These are phyloP conservation scores for Thelephora terrestris DNA, from an alignment of 1,284 basidiomycete genomes.

Conservation along the genomic window DNA sequence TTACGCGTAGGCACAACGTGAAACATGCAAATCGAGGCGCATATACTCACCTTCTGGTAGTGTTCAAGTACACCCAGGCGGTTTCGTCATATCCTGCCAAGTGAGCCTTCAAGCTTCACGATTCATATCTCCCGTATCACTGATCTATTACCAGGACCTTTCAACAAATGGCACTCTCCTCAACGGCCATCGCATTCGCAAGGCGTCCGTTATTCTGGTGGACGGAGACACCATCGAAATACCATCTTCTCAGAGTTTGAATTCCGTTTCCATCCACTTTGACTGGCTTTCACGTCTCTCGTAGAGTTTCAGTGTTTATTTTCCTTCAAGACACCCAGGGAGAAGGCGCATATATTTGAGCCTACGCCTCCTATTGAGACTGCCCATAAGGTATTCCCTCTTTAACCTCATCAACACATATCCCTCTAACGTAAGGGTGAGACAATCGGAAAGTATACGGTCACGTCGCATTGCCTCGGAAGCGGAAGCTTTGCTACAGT, in stretches of 20 bases:
- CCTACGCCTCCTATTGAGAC: conserved; percentile 45
- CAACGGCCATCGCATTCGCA: conserved; percentile 58
- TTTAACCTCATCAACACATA: conserved; percentile 1
- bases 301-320: conserved; percentile 60
- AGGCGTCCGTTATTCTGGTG: conserved; percentile 58
- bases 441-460: conserved; percentile 51
- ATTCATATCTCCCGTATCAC: neutral
- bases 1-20: conserved; percentile 45
- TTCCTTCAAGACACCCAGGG: conserved; percentile 38
- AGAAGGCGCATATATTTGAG: conserved; percentile 48
- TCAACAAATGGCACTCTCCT: conserved; percentile 71
- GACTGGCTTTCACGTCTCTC: conserved; percentile 1
- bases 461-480: conserved; percentile 67
- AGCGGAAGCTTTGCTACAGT: conserved; percentile 77
- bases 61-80: conserved; percentile 58
- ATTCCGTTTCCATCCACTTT: neutral
- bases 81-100: conserved; percentile 67
- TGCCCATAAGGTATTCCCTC: conserved; percentile 37
- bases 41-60: conserved; percentile 24
- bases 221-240: conserved; percentile 62
- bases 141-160: conserved; percentile 39
- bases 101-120: conserved; percentile 24
- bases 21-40: neutral
- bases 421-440: conserved; percentile 11
- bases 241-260: conserved; percentile 49